These are phyloP conservation scores for Ceratocystis albifundus DNA, from an alignment of 2,329 filamentous ascomycete genomes.

Conservation along the genomic window DNA sequence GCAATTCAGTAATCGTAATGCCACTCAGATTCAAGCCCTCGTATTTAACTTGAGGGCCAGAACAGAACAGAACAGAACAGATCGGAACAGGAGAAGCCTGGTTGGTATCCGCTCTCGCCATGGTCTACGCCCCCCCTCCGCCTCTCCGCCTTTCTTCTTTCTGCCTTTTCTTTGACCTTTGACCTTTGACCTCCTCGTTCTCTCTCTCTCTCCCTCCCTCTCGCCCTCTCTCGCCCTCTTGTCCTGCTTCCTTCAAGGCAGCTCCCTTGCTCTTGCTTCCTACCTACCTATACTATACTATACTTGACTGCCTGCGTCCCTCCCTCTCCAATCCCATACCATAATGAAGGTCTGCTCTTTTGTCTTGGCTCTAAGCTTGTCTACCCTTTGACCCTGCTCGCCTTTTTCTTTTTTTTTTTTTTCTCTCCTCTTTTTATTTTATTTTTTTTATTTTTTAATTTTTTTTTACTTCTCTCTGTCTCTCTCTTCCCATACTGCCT, in stretches of 20 bases:
- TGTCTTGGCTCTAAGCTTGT: not conserved
- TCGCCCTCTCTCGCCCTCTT: conserved; percentile 23
- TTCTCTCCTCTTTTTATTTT: conserved; percentile 9
- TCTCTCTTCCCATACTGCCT: not conserved
- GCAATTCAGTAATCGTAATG: no score
- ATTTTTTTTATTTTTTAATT: conserved; percentile 2
- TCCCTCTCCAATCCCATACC: conserved; percentile 17
- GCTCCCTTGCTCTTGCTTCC: not conserved
- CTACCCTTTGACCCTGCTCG: conserved; percentile 21
- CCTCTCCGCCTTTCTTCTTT: no score
- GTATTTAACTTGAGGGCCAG: no score
- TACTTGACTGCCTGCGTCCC: conserved; percentile 2
- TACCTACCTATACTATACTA: no score
- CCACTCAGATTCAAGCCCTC: no score
- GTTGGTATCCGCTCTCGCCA: not conserved
- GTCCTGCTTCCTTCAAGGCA: conserved; percentile 21
- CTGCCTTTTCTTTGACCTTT: not conserved
- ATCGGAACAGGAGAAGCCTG: not conserved
- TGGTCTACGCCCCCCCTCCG: no score
- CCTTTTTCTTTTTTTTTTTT: not conserved
- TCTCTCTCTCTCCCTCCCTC: not conserved
- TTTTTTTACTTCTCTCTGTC: conserved; percentile 7
- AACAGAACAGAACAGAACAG: no score
- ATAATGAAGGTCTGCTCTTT: not conserved
- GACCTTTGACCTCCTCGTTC: no score